Base-by-base conservation (phyloP, 78 protist genomes). In the Emiliania huxleyi region DNA sequence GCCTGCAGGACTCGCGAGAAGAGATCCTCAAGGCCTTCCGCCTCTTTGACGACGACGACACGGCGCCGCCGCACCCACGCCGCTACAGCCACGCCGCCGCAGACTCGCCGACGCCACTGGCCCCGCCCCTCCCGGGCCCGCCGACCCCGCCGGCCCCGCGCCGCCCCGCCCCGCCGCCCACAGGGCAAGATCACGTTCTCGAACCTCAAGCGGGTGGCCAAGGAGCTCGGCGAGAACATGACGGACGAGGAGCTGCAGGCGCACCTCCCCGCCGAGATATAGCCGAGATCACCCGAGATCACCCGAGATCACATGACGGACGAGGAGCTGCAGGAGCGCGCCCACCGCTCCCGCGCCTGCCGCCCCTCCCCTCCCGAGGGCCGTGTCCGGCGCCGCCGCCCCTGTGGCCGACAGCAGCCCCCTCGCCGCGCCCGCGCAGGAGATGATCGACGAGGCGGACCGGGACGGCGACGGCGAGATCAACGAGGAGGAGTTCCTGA, bases 371-470 rank as follows among this genome's bases (percentile, higher is more conserved):
- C 8, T 52, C 62, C 62, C 62, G 15, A 52, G 62, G 29, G 62
- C 62, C 62, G 8, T 8, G 29, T 15, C 62, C 15, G 62, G 15
- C 62, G 62, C 62, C 62, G 15, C 62, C 29, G 29, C 62, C 8
- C 8, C 62, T 52, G 62, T n/a, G 62, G 8, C 8, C 62, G 15
- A 52, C 62, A 52, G 15, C 8, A 52, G 62, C 62, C 62, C 62
- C 62, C 62, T 52, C 15, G 62, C 37, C 12, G 38, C 94, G 95
- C 42, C 23, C 1, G 8, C 83, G 1, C 83, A 73, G 95, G 98
- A 97, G 94, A 97, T 97, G 99, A 96, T 98, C 46, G 98, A 96
- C n/a, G 99, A 98, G 94, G 98, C 98, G 35, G 99, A 98, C 87
- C 95, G 92, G n/a, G 98, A 96, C 56, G 97, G 97, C 55, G 97